Evolutionary conservation across 306 rosid genomes (phyloP), one percentile per base, ranked within the genome.

Genomic region (Trifolium dubium): DNA sequence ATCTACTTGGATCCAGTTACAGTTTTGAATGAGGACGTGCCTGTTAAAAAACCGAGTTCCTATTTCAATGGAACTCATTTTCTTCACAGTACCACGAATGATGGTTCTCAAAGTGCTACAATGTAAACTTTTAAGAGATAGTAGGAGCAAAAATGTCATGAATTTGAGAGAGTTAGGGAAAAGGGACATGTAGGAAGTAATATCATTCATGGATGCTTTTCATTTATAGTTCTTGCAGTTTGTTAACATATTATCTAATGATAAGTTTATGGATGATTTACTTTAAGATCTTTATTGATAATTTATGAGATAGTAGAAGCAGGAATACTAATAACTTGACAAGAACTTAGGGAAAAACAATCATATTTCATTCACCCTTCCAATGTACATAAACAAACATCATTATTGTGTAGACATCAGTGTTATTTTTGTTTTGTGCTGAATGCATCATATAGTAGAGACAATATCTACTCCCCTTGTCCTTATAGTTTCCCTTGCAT

Each of bases 1-100:
- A 75, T 93, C 58, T 82, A 86, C 73, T 54, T 83, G 81, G 98
- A 93, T 76, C 73, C 63, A 0, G 77, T 80, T 82, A 84, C 98
- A 60, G 54, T 43, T 69, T 66, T 75, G 72, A 76, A 81, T 3
- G 62, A 73, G 43, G 65, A 75, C 62, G 23, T 51, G 32, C 28
- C 75, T 66, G 67, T 80, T 76, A 53, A 80, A 73, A 69, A 47
- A 53, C 62, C 75, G 17, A 68, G 15, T 30, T 37, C 44, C 12
- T 31, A 23, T 75, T 69, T 76, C 86, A 90, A 86, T 77, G 81
- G 83, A 67, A 88, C 81, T 80, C 90, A 75, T 29, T 41, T 82
- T 76, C 85, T 73, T 79, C 84, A 8, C 43, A 83, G 29, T 19
- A 49, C 69, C 49, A 43, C 61, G 17, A 23, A 12, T 64, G 54